Base-by-base conservation (phyloP, 2,329 filamentous ascomycete species). In the Myriosclerotinia duriaeana region DNA sequence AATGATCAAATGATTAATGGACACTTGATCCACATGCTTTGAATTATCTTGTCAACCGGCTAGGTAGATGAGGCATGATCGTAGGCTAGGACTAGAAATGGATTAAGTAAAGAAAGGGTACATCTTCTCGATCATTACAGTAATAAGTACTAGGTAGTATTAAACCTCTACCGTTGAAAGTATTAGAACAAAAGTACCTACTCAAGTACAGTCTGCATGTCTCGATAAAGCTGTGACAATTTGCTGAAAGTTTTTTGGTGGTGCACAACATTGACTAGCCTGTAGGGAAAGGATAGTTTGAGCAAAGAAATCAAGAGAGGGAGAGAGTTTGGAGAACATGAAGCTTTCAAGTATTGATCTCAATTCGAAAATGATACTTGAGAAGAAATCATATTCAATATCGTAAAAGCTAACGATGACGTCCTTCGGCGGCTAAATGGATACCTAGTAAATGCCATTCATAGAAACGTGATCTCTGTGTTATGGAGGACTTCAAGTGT, bases 21-120 rank as follows among this genome's bases (percentile, higher is more conserved):
- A 38, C 58, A 60, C 42, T 50, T 60, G 56, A 48, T 60, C 36
- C 34, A 38, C 53, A 26, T 50, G 9, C n/a, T 26, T 53, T 48
- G 42, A 59, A 34, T 15, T 59, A 48, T 36, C 56, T 46, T 36
- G 40, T n/a, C 8, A 46, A 46, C 42, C 26, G 7, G n/a, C n/a
- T n/a, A n/a, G n/a, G n/a, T n/a, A n/a, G n/a, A n/a, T n/a, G n/a
- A n/a, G n/a, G n/a, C 26, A 26, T 26, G 3, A 26, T 26, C 20
- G 30, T 60, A 50, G 44, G 20, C 5, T 17, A 4, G 44, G 30
- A 20, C 48, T n/a, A 48, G 30, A 36, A 34, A 22, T 48, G 56
- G 56, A 26, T 26, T 26, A 26, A 26, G 20, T n/a, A 22, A 48
- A 6, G 20, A 60, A 22, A 4, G 7, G 7, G 42, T 26, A 60